Conservation (phyloP, 1,139 yeast species). For the Saccharomycopsis hybrid region DNA sequence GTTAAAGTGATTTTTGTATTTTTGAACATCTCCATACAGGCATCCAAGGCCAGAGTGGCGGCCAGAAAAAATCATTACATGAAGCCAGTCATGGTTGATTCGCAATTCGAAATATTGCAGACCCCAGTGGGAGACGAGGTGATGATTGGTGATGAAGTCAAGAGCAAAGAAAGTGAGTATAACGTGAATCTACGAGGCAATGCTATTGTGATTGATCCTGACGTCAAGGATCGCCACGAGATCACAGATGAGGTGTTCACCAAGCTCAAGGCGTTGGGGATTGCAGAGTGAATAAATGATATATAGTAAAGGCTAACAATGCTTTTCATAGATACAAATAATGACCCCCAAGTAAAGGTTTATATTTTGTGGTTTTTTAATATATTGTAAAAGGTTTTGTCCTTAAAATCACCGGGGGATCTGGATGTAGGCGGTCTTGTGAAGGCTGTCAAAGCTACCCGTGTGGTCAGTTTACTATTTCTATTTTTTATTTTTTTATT, state of each 20-base stretch:
- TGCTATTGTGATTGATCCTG: slow-evolving; percentile 12
- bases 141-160: slow-evolving; percentile 9
- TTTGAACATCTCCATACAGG: slow-evolving; percentile 57
- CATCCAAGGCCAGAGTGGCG: slow-evolving; percentile 51
- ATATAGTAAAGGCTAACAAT: too few relatives aligned
- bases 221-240: slow-evolving; percentile 2
- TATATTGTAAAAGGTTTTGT: too few relatives aligned
- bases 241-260: slow-evolving; percentile 8
- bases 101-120: slow-evolving; percentile 72
- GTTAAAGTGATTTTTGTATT: slow-evolving; percentile 57
- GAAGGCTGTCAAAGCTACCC: too few relatives aligned
- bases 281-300: background rate
- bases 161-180: background rate
- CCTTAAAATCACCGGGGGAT: too few relatives aligned
- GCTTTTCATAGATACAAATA: too few relatives aligned
- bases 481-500: too few relatives aligned
- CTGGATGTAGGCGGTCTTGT: too few relatives aligned
- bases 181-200: background rate
- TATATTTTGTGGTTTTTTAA: too few relatives aligned
- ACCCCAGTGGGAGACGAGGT: slow-evolving; percentile 45
- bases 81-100: slow-evolving; percentile 76
- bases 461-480: too few relatives aligned
- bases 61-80: slow-evolving; percentile 71
- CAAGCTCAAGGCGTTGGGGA: slow-evolving; percentile 3
- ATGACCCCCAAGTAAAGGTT: too few relatives aligned